Conservation (phyloP, 73 alveolate species). For the Symbiodinium natans region DNA sequence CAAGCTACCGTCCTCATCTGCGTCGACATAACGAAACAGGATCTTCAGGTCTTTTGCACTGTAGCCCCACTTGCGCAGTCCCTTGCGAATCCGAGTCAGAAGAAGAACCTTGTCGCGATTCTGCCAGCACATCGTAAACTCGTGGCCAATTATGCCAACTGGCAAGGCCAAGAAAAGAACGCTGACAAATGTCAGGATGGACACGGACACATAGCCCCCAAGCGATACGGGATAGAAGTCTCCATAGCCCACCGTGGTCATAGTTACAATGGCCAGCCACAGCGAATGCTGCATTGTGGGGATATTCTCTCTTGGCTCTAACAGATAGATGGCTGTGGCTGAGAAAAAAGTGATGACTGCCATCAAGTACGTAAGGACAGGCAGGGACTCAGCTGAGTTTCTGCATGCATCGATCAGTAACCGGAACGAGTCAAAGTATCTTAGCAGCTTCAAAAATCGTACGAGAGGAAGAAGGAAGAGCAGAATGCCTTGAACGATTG, state of each 20-base stretch:
- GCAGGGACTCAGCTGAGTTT: slow-evolving; percentile 35
- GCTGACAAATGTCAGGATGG: slow-evolving; percentile 36
- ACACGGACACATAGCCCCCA: slow-evolving; percentile 31
- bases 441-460: slow-evolving; percentile 55
- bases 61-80: slow-evolving; percentile 64
- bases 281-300: slow-evolving; percentile 75
- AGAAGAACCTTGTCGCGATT: slow-evolving; percentile 32
- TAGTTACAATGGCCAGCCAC: slow-evolving; percentile 55
- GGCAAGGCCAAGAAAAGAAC: slow-evolving; percentile 70
- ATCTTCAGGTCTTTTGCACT: slow-evolving; percentile 27
- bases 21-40: slow-evolving; percentile 31
- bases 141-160: slow-evolving; percentile 74
- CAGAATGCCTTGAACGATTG: background rate
- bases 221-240: slow-evolving; percentile 39
- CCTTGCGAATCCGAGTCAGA: slow-evolving; percentile 40
- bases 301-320: slow-evolving; percentile 16
- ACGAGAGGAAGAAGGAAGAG: slow-evolving; percentile 25
- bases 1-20: slow-evolving; percentile 50
- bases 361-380: slow-evolving; percentile 47
- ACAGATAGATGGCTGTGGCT: slow-evolving; percentile 55
- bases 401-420: slow-evolving; percentile 39
- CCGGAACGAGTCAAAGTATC: slow-evolving; percentile 77
- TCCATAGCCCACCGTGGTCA: slow-evolving; percentile 85
- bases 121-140: slow-evolving; percentile 54
- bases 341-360: slow-evolving; percentile 43